A percentile compares a stretch with the other conserved stretches of the same genome.
phyloP scores from a whole-genome alignment of 805 yeast genomes.

The Cyberlindnera xishuangbannaensis region DNA sequence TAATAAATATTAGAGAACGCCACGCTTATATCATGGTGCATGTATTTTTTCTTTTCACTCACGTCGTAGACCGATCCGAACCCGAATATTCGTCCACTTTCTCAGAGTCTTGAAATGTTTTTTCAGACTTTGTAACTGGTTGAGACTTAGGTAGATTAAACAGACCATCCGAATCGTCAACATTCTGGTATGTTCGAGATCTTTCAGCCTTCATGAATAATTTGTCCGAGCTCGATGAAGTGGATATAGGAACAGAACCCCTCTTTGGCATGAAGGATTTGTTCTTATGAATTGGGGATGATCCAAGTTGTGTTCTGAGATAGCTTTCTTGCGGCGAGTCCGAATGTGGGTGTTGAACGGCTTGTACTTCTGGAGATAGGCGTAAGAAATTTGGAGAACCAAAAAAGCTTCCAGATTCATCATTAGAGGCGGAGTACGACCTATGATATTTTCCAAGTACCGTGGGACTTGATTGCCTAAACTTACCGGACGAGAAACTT shows the following conservation, averaged over 20 bases:
- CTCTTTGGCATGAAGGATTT: background rate
- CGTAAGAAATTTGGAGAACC: too few relatives aligned
- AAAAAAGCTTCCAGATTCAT: slow-evolving; percentile 10
- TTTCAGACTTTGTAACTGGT: background rate
- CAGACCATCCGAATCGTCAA: slow-evolving; percentile 21
- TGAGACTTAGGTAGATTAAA: slow-evolving; percentile 8
- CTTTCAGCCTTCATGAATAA: slow-evolving; percentile 11
- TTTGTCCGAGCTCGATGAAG: slow-evolving; percentile 12
- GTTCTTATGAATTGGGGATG: slow-evolving; percentile 1
- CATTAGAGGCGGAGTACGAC: slow-evolving; percentile 22
- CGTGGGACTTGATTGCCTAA: slow-evolving; percentile 3
- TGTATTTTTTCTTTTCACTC: too few relatives aligned
- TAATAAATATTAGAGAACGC: too few relatives aligned
- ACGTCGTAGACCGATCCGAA: too few relatives aligned
- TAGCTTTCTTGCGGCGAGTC: slow-evolving; percentile 1
- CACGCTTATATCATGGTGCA: too few relatives aligned
- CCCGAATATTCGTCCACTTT: slow-evolving; percentile 18
- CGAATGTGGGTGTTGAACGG: background rate
- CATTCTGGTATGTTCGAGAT: slow-evolving; percentile 10
- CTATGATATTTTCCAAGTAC: slow-evolving; percentile 12
- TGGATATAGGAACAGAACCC: slow-evolving; percentile 2
- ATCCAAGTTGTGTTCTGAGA: slow-evolving; percentile 1
- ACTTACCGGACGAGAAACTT: slow-evolving; percentile 2
- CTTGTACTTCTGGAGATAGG: slow-evolving; percentile 16
- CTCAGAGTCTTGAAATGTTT: slow-evolving; percentile 15